phyloP scores from a whole-genome alignment of 352 stramenopile species.

The Phytophthora litchii region DNA sequence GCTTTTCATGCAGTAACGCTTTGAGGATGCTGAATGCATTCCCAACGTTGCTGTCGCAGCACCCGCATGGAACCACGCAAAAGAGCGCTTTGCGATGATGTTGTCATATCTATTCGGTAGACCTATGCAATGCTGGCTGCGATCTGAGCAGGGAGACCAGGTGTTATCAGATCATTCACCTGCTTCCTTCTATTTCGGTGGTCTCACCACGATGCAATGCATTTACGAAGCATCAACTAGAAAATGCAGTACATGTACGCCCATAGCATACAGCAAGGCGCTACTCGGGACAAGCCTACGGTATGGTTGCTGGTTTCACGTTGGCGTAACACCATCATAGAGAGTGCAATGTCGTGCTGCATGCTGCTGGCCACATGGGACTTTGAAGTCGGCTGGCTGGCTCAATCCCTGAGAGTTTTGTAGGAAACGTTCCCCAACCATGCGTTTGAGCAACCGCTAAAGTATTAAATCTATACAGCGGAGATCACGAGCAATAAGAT shows the following conservation, averaged over 20 bases:
- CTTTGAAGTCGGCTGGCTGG: background rate
- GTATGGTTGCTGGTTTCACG: too few relatives aligned
- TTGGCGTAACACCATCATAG: too few relatives aligned
- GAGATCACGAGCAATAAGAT: slow-evolving; percentile 9
- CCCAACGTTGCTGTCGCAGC: background rate
- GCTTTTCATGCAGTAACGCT: background rate
- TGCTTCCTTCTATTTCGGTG: background rate
- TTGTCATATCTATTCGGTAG: background rate
- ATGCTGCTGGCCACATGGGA: background rate
- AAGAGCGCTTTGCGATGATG: background rate
- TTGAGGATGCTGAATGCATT: background rate
- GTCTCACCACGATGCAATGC: too few relatives aligned
- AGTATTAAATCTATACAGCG: too few relatives aligned
- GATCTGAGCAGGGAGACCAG: slow-evolving; percentile 1
- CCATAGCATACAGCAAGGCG: too few relatives aligned
- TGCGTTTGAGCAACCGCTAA: slow-evolving; percentile 7
- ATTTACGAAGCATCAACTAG: too few relatives aligned
- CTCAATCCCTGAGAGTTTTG: background rate
- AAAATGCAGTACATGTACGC: too few relatives aligned
- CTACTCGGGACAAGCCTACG: too few relatives aligned
- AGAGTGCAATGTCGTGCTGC: slow-evolving; percentile 1
- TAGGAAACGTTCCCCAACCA: background rate
- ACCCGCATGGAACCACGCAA: background rate
- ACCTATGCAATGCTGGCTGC: background rate
- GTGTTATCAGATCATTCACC: background rate